Evolutionary conservation across 306 rosid species (phyloP), one percentile per base, ranked within the genome.

Genomic region (Vigna nakashimae): DNA sequence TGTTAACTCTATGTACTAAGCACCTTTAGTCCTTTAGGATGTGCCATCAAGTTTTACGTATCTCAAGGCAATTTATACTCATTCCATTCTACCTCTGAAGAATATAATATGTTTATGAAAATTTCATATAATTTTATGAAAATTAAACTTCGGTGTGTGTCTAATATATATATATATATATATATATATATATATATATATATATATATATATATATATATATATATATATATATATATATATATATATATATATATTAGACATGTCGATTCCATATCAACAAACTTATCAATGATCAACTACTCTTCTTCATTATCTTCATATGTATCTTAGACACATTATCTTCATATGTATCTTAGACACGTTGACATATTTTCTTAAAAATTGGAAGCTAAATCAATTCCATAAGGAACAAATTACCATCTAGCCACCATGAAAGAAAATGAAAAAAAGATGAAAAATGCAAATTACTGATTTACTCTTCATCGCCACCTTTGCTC

Each of bases 401-500:
- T 26, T 28, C 80, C 86, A 65, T 65, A 28, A 69, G 46, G 26
- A 74, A 74, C 74, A 79, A 79, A 73, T 53, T 73, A 63, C 51
- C 40, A 13, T 5, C 40, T 65, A 51, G 78, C 64, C 71, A 45
- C 49, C 79, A 65, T 50, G 50, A 74, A 9, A 36, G 40, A 71
- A 69, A 45, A 46, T 38, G 45, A 32, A 34, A 40, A 12, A 51
- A 55, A 50, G 30, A 20, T 9, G 45, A 67, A 55, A 38, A 36
- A 65, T 7, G 7, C 40, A 71, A 74, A 43, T 51, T 18, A 40
- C 67, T 82, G 69, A 14, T 50, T 82, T 71, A 82, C 45, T 65
- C 86, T 28, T 79, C 75, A 58, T 77, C 79, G 6, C 49, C 20
- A 79, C 57, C 82, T 58, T 82, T 79, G 58, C 72, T 79, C 89